Evolutionary conservation across 768 basidiomycete genomes (phyloP).

Genomic region (Exidia glandulosa): DNA sequence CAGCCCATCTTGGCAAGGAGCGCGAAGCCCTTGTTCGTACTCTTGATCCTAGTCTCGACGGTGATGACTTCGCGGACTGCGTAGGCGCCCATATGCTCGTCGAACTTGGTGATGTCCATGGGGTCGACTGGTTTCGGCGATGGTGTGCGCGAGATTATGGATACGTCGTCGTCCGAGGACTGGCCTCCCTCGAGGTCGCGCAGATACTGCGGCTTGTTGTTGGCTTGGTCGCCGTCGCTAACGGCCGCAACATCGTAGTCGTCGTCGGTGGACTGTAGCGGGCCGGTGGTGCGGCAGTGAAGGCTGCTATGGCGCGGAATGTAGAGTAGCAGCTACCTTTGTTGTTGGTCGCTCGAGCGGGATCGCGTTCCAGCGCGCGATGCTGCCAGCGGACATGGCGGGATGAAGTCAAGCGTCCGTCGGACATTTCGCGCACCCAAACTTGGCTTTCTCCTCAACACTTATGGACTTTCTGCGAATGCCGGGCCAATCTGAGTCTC

Average conservation of each 20-base stretch:
- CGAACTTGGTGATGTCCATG: conserved; percentile 44
- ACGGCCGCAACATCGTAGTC: conserved; percentile 15
- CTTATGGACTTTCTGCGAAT: too few relatives aligned
- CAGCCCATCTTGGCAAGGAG: conserved; percentile 77
- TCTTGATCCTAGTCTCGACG: conserved; percentile 70
- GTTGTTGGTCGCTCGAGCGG: conserved; percentile 31
- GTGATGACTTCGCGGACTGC: conserved; percentile 55
- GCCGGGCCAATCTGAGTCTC: too few relatives aligned
- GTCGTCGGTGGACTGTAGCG: conserved; percentile 27
- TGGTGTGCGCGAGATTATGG: conserved; percentile 63
- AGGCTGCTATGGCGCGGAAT: conserved; percentile 44
- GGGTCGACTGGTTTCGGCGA: conserved; percentile 47
- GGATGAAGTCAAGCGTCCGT: too few relatives aligned
- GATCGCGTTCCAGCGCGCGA: conserved; percentile 67
- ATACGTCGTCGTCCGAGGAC: conserved; percentile 57
- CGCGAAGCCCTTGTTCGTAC: conserved; percentile 68
- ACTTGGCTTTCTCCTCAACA: too few relatives aligned
- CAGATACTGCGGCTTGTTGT: background rate
- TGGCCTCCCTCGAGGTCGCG: background rate
- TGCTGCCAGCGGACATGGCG: conserved; percentile 50
- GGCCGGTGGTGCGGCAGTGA: conserved; percentile 29
- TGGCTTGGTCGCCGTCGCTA: conserved; percentile 29
- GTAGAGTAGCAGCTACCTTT: conserved; percentile 61
- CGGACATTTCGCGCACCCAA: too few relatives aligned
- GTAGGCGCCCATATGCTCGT: conserved; percentile 44